Evolutionary conservation across 169 alveolate genomes (phyloP), one percentile per base, ranked within the genome.

Genomic region (Cyclospora cayetanensis): DNA sequence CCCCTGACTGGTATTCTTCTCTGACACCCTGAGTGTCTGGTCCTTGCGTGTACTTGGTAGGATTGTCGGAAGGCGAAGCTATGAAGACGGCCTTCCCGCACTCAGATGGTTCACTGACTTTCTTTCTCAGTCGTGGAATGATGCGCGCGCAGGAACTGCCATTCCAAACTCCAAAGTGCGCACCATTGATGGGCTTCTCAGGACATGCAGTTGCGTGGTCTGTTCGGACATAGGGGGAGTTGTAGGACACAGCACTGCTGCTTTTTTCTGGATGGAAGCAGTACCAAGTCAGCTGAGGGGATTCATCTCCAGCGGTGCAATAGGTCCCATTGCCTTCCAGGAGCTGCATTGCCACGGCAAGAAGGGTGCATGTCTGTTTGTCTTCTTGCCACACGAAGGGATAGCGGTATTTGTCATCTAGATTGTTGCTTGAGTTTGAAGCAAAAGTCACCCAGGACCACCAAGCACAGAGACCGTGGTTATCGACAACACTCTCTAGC

Each of bases 81-180:
- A 18, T 15, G 37, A 87, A 87, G 35, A 87, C 77, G 18, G 68
- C 52, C 2, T 5, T 11, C 37, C 77, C 92, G 35, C 92, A 87
- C 2, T 68, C 92, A 1, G 84, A 60, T n/a, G 92, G 87, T 25
- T 39, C 37, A 4, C 9, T 2, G 11, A 70, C 88, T 3, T 35
- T 20, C 41, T n/a, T 4, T 11, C 87, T n/a, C 65, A 34, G 11
- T 7, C 88, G 63, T 18, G 79, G 70, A 22, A 42, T 65, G 50
- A 87, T 68, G 20, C 65, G 43, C 34, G 53, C 65, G 60, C 92
- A 87, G 1, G 42, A 9, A 11, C n/a, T 43, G 20, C 92, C 92
- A 27, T 87, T 72, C 92, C 92, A 87, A 7, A 43, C 77, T n/a
- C 92, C 92, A 55, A 79, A 87, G 65, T 87, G 92, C 4, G 50